phyloP scores from a whole-genome alignment of 2,329 filamentous ascomycete species.

The Mariannaea elegans region DNA sequence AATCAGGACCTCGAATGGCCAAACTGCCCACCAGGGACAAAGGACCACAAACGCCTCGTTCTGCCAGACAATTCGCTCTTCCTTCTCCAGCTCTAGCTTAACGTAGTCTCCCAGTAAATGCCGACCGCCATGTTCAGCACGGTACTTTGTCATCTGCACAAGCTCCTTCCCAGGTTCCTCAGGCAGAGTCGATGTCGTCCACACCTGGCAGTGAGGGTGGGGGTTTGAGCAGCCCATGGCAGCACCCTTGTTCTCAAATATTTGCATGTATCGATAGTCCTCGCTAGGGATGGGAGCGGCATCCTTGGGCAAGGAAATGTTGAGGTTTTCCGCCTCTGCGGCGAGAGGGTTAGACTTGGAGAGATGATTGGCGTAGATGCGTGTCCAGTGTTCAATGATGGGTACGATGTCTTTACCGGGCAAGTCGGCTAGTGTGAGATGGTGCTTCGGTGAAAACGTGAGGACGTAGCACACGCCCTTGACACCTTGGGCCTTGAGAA shows the following conservation, averaged over 20 bases:
- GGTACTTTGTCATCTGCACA: slow-evolving; percentile 80
- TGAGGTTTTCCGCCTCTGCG: slow-evolving; percentile 49
- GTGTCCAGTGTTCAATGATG: slow-evolving; percentile 89
- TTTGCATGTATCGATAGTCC: slow-evolving; percentile 97
- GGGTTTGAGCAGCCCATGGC: slow-evolving; percentile 99
- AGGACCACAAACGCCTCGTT: slow-evolving; percentile 87
- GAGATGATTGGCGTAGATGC: slow-evolving; percentile 85
- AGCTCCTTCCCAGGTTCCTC: slow-evolving; percentile 89
- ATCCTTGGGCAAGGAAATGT: slow-evolving; percentile 50
- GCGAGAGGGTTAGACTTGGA: slow-evolving; percentile 74
- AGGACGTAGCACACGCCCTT: slow-evolving; percentile 97
- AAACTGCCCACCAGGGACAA: slow-evolving; percentile 97
- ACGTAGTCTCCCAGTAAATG: slow-evolving; percentile 90
- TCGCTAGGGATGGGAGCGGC: slow-evolving; percentile 63
- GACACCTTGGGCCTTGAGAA: slow-evolving; percentile 85
- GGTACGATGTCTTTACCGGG: slow-evolving; percentile 78
- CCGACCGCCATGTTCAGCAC: slow-evolving; percentile 72
- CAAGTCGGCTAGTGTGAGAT: slow-evolving; percentile 93
- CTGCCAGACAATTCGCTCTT: slow-evolving; percentile 87
- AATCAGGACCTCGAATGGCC: slow-evolving; percentile 96
- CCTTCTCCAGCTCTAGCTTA: slow-evolving; percentile 80
- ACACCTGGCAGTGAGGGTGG: slow-evolving; percentile 95
- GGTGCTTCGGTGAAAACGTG: slow-evolving; percentile 90
- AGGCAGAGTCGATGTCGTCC: slow-evolving; percentile 90
- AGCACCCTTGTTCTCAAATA: slow-evolving; percentile 98